These are phyloP conservation scores for Bretschneidera sinensis DNA, from an alignment of 345 rosid species.

Conservation along the genomic window DNA sequence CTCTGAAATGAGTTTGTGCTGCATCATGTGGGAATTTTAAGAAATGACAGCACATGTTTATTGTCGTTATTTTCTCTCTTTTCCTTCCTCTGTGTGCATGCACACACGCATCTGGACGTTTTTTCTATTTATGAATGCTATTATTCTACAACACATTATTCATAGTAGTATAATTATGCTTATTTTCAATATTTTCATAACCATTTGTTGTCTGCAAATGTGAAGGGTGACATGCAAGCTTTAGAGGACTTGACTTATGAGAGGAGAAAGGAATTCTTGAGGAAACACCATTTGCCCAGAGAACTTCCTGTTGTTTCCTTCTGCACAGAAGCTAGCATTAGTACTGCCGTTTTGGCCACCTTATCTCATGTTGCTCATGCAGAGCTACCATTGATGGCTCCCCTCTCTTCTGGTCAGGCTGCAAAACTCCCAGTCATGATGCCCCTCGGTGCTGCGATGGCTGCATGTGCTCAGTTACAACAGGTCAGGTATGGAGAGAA, in stretches of 20 bases:
- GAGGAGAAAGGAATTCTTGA: slow-evolving; percentile 78
- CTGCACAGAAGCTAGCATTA: slow-evolving; percentile 84
- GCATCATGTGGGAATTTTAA: too few species aligned
- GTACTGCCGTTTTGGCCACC: slow-evolving; percentile 73
- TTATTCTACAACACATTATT: too few species aligned
- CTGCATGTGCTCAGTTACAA: slow-evolving; percentile 91
- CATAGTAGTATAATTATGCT: not conserved
- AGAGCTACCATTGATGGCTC: slow-evolving; percentile 49
- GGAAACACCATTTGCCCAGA: slow-evolving; percentile 59
- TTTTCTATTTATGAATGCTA: not conserved
- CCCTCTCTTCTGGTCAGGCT: slow-evolving; percentile 42
- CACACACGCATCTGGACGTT: too few species aligned
- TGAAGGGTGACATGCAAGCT: slow-evolving; percentile 88
- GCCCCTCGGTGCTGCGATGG: slow-evolving; percentile 95
- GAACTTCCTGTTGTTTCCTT: slow-evolving; percentile 85
- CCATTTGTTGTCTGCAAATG: not conserved
- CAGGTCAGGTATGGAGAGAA: slow-evolving; percentile 80
- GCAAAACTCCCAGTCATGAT: slow-evolving; percentile 78
- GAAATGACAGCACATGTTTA: not conserved
- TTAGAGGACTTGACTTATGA: slow-evolving; percentile 90
- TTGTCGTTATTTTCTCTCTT: too few species aligned
- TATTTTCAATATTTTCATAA: not conserved
- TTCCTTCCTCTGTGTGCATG: not conserved
- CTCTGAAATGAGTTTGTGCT: not conserved
- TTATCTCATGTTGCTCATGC: slow-evolving; percentile 91